A percentile compares a stretch with the other conserved stretches of the same genome.
Conservation (phyloP, 768 basidiomycete genomes). For the Chalciporus sphaerocephalus region DNA sequence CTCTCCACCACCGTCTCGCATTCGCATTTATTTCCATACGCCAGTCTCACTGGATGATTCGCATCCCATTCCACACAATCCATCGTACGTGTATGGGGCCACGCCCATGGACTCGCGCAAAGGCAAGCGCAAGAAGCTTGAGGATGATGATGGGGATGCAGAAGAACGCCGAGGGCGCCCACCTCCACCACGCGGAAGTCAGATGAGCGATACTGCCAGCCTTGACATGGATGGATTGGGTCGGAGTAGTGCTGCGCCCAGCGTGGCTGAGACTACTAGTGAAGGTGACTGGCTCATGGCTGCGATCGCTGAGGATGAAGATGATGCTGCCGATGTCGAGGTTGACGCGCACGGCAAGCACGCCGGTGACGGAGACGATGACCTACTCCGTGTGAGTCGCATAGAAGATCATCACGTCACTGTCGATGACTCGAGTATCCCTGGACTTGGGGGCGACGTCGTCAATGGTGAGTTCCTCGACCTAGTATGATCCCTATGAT, state of each 20-base stretch:
- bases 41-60: slow-evolving; percentile 80
- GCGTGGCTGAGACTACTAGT: slow-evolving; percentile 56
- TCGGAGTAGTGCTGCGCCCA: slow-evolving; percentile 60
- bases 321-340: slow-evolving; percentile 52
- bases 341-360: slow-evolving; percentile 50
- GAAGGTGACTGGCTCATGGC: slow-evolving; percentile 89
- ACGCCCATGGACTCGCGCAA: slow-evolving; percentile 59
- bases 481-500: slow-evolving; percentile 35
- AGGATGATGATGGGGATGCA: slow-evolving; percentile 79
- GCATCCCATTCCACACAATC: slow-evolving; percentile 65
- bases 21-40: slow-evolving; percentile 90
- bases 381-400: slow-evolving; percentile 41
- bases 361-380: slow-evolving; percentile 43
- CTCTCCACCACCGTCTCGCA: slow-evolving; percentile 65
- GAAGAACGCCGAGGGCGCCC: slow-evolving; percentile 69
- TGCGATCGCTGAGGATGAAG: slow-evolving; percentile 72
- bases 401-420: slow-evolving; percentile 38
- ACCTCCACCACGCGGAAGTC: slow-evolving; percentile 47
- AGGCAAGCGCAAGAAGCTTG: slow-evolving; percentile 85
- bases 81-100: slow-evolving; percentile 36
- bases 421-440: slow-evolving; percentile 31
- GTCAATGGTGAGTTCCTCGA: slow-evolving; percentile 54
- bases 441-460: slow-evolving; percentile 31
- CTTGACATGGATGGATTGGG: slow-evolving; percentile 55
- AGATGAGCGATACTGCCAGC: slow-evolving; percentile 52